Evolutionary conservation across 1,284 basidiomycete genomes (phyloP).

Genomic region (Erythrobasidium hasegawianum): DNA sequence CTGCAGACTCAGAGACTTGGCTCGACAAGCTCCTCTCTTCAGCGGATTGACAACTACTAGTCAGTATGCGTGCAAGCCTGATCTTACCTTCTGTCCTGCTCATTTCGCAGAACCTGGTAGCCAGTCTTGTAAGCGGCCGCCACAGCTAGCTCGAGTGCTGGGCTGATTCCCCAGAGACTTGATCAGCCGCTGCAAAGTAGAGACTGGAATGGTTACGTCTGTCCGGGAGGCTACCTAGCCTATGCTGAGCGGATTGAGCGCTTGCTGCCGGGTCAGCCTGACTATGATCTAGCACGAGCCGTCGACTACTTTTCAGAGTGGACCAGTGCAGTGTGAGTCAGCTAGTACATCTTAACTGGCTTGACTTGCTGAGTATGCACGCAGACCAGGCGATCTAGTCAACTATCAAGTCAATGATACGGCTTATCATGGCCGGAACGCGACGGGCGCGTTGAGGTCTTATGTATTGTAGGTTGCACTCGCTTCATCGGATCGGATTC

Average conservation of each 20-base stretch:
- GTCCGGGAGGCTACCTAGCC: background rate
- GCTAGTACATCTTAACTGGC: background rate
- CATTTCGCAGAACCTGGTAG: background rate
- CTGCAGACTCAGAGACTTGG: too few species aligned
- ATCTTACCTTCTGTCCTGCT: background rate
- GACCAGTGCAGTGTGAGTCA: background rate
- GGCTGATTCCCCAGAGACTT: background rate
- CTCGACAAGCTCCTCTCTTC: too few species aligned
- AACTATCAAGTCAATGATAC: too few species aligned
- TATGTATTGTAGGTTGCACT: background rate
- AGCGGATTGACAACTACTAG: too few species aligned
- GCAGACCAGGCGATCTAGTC: background rate
- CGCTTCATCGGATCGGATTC: too few species aligned
- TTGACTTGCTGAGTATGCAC: background rate
- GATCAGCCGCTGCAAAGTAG: background rate
- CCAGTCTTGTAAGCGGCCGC: background rate
- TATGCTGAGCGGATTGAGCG: slow-evolving; percentile 1
- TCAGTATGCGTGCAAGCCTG: background rate
- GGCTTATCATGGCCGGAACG: background rate
- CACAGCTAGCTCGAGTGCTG: too few species aligned
- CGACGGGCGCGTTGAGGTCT: background rate
- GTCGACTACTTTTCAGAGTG: background rate
- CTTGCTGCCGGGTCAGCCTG: background rate
- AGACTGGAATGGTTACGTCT: background rate
- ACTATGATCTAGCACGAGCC: background rate